Conservation (phyloP, 2,329 filamentous ascomycete species). For the Beauveria sp. region DNA sequence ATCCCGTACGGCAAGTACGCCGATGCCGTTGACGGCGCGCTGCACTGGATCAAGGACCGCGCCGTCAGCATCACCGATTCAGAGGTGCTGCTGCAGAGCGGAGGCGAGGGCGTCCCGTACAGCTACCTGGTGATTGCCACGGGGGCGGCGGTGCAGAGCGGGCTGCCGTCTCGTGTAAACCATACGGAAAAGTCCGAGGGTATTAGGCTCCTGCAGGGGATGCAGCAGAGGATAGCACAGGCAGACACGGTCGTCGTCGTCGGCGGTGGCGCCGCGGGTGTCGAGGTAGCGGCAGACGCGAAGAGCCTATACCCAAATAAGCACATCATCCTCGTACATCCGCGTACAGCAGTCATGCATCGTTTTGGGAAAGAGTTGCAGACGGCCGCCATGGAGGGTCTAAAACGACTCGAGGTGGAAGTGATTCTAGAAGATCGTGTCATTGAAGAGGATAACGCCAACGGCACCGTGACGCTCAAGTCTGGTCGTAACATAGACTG, state of each 20-base stretch:
- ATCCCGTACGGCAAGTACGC: slow-evolving; percentile 47
- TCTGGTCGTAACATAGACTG: slow-evolving; percentile 38
- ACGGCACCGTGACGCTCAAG: slow-evolving; percentile 33
- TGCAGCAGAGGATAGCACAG: slow-evolving; percentile 38
- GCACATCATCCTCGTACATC: slow-evolving; percentile 50
- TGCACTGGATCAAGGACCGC: slow-evolving; percentile 35
- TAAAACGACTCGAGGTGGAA: slow-evolving; percentile 39
- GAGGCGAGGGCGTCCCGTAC: slow-evolving; percentile 40
- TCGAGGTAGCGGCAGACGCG: slow-evolving; percentile 53
- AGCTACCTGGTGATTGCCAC: slow-evolving; percentile 52
- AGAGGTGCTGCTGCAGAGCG: slow-evolving; percentile 31
- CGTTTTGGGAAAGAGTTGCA: slow-evolving; percentile 39
- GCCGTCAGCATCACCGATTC: slow-evolving; percentile 30
- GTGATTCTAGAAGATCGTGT: slow-evolving; percentile 45
- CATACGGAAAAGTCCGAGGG: slow-evolving; percentile 34
- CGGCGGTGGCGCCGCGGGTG: slow-evolving; percentile 54
- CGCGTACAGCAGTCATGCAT: slow-evolving; percentile 43
- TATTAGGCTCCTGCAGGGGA: slow-evolving; percentile 32
- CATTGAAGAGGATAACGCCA: slow-evolving; percentile 26
- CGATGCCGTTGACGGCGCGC: slow-evolving; percentile 23
- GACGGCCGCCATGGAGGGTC: slow-evolving; percentile 29
- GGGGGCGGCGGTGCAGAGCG: slow-evolving; percentile 36
- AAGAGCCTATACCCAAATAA: slow-evolving; percentile 50
- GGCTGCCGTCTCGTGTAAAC: slow-evolving; percentile 41
- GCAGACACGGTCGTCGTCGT: slow-evolving; percentile 41